A percentile compares a stretch with the other conserved stretches of the same genome.
These are phyloP conservation scores for Setomelanomma holmii DNA, from an alignment of 2,329 filamentous ascomycete species.

Conservation along the genomic window DNA sequence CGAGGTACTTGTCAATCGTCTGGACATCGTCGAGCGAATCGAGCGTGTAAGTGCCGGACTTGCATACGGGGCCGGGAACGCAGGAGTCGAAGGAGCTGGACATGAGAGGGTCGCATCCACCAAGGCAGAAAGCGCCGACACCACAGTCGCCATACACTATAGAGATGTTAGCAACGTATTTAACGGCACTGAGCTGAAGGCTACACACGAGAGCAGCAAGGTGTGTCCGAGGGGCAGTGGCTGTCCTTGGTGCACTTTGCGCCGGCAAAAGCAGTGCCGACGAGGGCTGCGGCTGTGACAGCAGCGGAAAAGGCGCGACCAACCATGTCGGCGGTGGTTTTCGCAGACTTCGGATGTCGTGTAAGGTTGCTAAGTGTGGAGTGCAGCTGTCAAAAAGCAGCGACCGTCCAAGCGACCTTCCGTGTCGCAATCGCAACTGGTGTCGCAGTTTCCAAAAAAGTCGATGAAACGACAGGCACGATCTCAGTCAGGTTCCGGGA, in stretches of 20 bases:
- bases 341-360: slow-evolving; percentile 33
- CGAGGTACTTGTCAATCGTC: slow-evolving; percentile 82
- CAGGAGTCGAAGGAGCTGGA: slow-evolving; percentile 86
- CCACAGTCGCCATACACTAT: slow-evolving; percentile 92
- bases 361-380: slow-evolving; percentile 37
- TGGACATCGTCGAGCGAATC: slow-evolving; percentile 72
- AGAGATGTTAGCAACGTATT: slow-evolving; percentile 27
- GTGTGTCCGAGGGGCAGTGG: slow-evolving; percentile 70
- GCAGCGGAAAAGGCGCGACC: slow-evolving; percentile 35
- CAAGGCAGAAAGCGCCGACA: slow-evolving; percentile 92
- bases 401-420: slow-evolving; percentile 8
- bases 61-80: slow-evolving; percentile 81
- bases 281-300: slow-evolving; percentile 36
- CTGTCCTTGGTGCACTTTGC: slow-evolving; percentile 55
- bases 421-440: slow-evolving; percentile 1
- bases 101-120: slow-evolving; percentile 88
- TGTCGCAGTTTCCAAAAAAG: slow-evolving; percentile 12
- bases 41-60: slow-evolving; percentile 77
- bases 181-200: neutral
- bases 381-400: slow-evolving; percentile 35
- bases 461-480: slow-evolving; percentile 30
- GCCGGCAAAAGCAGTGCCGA: slow-evolving; percentile 33
- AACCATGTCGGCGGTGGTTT: slow-evolving; percentile 37
- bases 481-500: slow-evolving; percentile 14
- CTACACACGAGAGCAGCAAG: slow-evolving; percentile 51